Evolutionary conservation across 805 yeast genomes (phyloP).

Genomic region (Schwanniomyces yamadae): DNA sequence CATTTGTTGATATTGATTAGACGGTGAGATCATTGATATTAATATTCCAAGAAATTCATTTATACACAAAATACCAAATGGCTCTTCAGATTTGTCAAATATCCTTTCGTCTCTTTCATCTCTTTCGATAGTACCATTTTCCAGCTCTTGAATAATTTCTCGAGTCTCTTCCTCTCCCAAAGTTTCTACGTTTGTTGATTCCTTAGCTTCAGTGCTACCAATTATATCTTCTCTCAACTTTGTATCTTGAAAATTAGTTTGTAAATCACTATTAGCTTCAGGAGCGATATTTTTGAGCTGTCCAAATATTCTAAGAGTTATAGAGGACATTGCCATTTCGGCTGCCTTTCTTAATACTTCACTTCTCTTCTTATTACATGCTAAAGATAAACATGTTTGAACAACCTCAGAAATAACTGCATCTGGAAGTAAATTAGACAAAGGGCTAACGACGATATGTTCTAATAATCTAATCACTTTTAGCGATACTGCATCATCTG

Average conservation of each 20-base stretch:
- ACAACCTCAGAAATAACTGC: constrained; percentile 84
- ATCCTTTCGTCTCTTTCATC: constrained; percentile 1
- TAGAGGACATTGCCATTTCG: constrained; percentile 70
- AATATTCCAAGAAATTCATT: constrained; percentile 75
- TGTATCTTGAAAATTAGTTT: constrained; percentile 46
- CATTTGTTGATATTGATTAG: constrained; percentile 78
- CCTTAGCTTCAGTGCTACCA: constrained; percentile 42
- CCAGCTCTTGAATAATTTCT: too few relatives aligned
- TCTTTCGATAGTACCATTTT: too few relatives aligned
- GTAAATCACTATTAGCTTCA: constrained; percentile 40
- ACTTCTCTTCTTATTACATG: constrained; percentile 87
- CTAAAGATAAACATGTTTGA: constrained; percentile 87
- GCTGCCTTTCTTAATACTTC: constrained; percentile 89
- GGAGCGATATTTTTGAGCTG: constrained; percentile 59
- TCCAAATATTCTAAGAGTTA: constrained; percentile 66
- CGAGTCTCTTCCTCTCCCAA: not conserved
- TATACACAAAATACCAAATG: constrained; percentile 74
- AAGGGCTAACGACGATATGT: constrained; percentile 56
- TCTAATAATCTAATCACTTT: constrained; percentile 79
- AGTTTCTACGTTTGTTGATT: not conserved
- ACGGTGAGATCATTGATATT: constrained; percentile 77
- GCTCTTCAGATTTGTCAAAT: constrained; percentile 24
- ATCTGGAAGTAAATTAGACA: constrained; percentile 69
- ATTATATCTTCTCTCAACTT: constrained; percentile 58
- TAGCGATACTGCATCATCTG: constrained; percentile 87